Evolutionary conservation across 768 basidiomycete genomes (phyloP), one percentile per base, ranked within the genome.

Genomic region (Tephrocybe sp.): DNA sequence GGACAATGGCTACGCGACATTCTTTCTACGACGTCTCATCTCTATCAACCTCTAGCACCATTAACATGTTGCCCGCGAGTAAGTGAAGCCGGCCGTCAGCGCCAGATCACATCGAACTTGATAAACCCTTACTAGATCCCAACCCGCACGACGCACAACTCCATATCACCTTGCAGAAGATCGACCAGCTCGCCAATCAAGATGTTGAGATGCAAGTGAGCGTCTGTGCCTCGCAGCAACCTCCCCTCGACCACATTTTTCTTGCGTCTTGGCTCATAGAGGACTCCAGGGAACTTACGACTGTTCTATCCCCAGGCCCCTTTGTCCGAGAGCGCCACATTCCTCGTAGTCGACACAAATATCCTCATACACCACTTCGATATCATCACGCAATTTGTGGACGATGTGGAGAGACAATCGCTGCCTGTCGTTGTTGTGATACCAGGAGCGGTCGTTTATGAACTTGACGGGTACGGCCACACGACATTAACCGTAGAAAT

Each of bases 381-480:
- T 46, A 73, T 80, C 31, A 65, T 92, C 52, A 74, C 79, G 52
- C 74, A 77, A 38, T 87, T 92, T 59, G 80, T 85, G 35, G 70
- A 74, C 9, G 84, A 87, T 61, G 70, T 83, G 28, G 83, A 84
- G 59, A 68, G 63, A 21, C 62, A 68, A 18, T 52, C 51, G 6
- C 60, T 81, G n/a, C 77, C 80, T n/a, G 69, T 86, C 35, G 52
- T 80, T 43, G 67, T 91, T 22, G 69, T 92, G 53, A 77, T 92
- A 42, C 91, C 90, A 0, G 85, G 83, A 9, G 81, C 77, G 6
- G 90, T 92, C 15, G 76, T 92, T 44, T 75, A 80, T 43, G 90
- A 93, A 64, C 77, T 93, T 30, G 91, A 93, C 60, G 75, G 75
- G 88, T 88, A 60, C 41, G n/a, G n/a, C n/a, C n/a, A n/a, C n/a